Base-by-base conservation (phyloP, 129 eudicot genomes). In the Calendula officinalis region DNA sequence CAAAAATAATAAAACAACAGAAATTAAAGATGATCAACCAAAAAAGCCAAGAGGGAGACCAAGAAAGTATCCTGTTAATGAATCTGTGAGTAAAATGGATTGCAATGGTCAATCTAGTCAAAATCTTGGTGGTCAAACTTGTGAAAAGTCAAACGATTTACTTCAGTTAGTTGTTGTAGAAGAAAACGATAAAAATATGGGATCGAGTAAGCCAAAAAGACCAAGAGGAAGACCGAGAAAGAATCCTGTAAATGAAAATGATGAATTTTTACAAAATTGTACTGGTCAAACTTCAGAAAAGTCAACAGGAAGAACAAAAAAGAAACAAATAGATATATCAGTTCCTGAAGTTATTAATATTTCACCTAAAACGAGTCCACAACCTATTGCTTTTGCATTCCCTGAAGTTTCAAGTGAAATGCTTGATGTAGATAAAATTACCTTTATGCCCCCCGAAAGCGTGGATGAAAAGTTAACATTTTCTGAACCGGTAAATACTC, bases 221-320 rank as follows among this genome's bases (percentile, higher is more conserved):
- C 87, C 86, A 53, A 83, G 78, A 80, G 91, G 94, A 70, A 81
- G 84, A 75, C 94, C 96, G 37, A 82, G 80, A 74, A 87, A 91
- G 80, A 64, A 50, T 7, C 56, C 56, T 50, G 56, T 16, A 50
- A 50, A 11, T 16, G 56, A 50, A 22, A 22, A 22, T 22, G 30
- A 50, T 50, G 60, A 33, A 33, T 2, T 22, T 22, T 0, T 22
- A 22, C 30, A 22, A 22, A 22, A 22, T 0, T 2, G 30, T 22
- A 2, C 30, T 22, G 30, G 30, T 22, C 30, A 22, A 22, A 22
- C 30, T 22, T 22, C 30, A 22, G 30, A 22, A 22, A 22, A 22
- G 30, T 22, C 30, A 22, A 22, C 30, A 22, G 30, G 30, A 22
- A 22, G 30, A 22, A 22, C 30, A 22, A 22, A 22, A 22, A 22